A percentile compares a stretch with the other conserved stretches of the same genome.
phyloP scores from a whole-genome alignment of 208 protist genomes.

The Strigomonas oncopelti region DNA sequence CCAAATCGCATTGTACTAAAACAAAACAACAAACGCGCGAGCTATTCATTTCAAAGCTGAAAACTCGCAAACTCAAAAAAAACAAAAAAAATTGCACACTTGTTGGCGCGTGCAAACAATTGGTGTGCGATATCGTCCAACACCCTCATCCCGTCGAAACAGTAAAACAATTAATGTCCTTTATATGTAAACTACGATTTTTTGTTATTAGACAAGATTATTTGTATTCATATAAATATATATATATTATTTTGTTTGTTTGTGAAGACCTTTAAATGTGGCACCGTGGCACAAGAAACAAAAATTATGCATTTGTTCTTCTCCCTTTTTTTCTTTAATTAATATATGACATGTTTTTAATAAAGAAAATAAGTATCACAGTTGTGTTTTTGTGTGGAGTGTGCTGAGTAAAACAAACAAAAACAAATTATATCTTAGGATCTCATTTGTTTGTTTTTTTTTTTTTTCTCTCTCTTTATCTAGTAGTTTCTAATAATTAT shows the following conservation, averaged over 20 bases:
- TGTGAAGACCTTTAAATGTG: too few species aligned
- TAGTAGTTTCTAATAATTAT: conserved; percentile 2
- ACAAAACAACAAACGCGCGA: too few species aligned
- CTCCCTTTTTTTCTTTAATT: conserved; percentile 9
- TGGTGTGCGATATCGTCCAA: too few species aligned
- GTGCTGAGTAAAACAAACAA: not conserved
- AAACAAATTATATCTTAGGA: not conserved
- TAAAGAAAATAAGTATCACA: conserved; percentile 6
- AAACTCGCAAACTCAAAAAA: not conserved
- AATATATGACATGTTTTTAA: not conserved
- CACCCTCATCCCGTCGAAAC: too few species aligned
- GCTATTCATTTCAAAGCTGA: too few species aligned
- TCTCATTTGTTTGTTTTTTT: conserved; percentile 8
- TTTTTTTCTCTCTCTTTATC: conserved; percentile 19
- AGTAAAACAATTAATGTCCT: too few species aligned
- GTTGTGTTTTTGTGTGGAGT: conserved; percentile 15
- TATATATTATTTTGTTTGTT: too few species aligned
- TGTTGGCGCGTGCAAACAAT: too few species aligned
- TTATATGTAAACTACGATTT: not conserved
- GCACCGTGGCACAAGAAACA: not conserved
- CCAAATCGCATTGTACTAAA: too few species aligned
- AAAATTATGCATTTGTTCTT: not conserved
- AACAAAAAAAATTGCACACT: conserved; percentile 8
- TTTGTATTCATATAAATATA: too few species aligned
- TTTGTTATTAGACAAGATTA: too few species aligned